Evolutionary conservation across 345 rosid species (phyloP).

Genomic region (Hirschfeldia incana): DNA sequence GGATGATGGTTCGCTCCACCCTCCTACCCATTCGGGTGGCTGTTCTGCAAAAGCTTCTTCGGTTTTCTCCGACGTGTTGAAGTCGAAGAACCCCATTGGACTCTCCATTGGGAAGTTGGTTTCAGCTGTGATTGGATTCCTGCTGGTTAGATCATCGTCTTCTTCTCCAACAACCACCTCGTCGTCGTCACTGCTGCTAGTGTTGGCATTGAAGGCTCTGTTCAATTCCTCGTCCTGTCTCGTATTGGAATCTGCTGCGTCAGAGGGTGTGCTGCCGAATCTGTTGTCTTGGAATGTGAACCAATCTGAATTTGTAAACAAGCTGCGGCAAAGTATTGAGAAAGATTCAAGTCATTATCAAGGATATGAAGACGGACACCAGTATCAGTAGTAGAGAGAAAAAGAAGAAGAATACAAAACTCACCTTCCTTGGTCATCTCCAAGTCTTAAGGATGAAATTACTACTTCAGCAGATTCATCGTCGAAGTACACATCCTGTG

Average conservation of each 20-base stretch:
- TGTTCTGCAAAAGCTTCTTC: slow-evolving; percentile 65
- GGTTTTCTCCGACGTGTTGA: slow-evolving; percentile 45
- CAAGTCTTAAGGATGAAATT: slow-evolving; percentile 93
- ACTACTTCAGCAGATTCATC: slow-evolving; percentile 99
- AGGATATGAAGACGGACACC: neutral
- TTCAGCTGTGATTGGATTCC: slow-evolving; percentile 45
- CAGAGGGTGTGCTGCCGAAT: slow-evolving; percentile 51
- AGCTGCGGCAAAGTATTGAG: slow-evolving; percentile 45
- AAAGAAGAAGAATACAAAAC: slow-evolving; percentile 1
- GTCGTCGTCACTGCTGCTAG: slow-evolving; percentile 61
- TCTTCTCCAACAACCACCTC: slow-evolving; percentile 98
- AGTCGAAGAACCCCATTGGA: slow-evolving; percentile 45
- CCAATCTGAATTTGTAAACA: slow-evolving; percentile 97
- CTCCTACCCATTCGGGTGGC: slow-evolving; percentile 85
- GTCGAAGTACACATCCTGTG: slow-evolving; percentile 96
- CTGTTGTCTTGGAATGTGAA: slow-evolving; percentile 93
- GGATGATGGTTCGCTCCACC: slow-evolving; percentile 67
- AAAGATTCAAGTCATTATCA: neutral
- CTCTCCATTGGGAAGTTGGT: slow-evolving; percentile 31
- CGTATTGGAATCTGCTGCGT: slow-evolving; percentile 54
- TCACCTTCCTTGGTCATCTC: slow-evolving; percentile 98
- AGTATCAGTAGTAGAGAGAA: neutral
- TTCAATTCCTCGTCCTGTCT: slow-evolving; percentile 76
- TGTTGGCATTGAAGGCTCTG: slow-evolving; percentile 42
- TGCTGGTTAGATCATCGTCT: slow-evolving; percentile 54